A percentile compares a stretch with the other conserved stretches of the same genome.
Conservation (phyloP, 1,284 basidiomycete genomes). For the Puccinia novopanici region DNA sequence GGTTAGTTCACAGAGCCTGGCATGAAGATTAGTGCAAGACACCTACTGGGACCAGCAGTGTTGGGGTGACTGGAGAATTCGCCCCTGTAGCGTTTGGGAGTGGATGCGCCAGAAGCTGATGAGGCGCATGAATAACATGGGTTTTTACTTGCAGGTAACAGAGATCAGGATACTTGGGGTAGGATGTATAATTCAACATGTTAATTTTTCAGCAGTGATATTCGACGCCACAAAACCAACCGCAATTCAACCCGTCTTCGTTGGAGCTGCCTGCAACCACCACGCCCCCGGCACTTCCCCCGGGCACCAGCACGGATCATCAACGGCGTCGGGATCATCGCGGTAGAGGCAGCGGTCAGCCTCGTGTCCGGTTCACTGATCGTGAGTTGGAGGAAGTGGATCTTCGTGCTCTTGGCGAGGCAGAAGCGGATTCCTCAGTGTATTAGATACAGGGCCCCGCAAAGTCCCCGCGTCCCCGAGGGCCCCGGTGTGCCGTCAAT, state of each 20-base stretch:
- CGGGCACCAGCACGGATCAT: not conserved
- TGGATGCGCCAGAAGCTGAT: too few species aligned
- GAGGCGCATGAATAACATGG: constrained; percentile 35
- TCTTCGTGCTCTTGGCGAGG: not conserved
- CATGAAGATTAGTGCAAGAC: not conserved
- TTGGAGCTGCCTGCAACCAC: constrained; percentile 29
- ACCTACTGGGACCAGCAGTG: constrained; percentile 1
- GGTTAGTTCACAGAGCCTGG: not conserved
- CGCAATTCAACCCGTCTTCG: constrained; percentile 7
- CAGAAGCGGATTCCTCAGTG: not conserved
- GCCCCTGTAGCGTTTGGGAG: too few species aligned
- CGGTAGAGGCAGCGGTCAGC: not conserved
- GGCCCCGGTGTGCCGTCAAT: too few species aligned
- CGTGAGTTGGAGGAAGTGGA: not conserved
- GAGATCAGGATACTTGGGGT: constrained; percentile 14
- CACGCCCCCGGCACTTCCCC: not conserved
- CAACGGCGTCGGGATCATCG: not conserved
- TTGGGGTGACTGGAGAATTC: too few species aligned
- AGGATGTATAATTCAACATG: not conserved
- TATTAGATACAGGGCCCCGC: too few species aligned
- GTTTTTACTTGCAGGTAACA: constrained; percentile 35
- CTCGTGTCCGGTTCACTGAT: constrained; percentile 2
- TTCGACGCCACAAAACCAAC: not conserved
- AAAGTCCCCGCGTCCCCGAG: too few species aligned
- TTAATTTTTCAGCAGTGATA: not conserved